A percentile compares a stretch with the other conserved stretches of the same genome.
Conservation (phyloP, 2,329 filamentous ascomycete genomes). For the Verruconis gallopava region DNA sequence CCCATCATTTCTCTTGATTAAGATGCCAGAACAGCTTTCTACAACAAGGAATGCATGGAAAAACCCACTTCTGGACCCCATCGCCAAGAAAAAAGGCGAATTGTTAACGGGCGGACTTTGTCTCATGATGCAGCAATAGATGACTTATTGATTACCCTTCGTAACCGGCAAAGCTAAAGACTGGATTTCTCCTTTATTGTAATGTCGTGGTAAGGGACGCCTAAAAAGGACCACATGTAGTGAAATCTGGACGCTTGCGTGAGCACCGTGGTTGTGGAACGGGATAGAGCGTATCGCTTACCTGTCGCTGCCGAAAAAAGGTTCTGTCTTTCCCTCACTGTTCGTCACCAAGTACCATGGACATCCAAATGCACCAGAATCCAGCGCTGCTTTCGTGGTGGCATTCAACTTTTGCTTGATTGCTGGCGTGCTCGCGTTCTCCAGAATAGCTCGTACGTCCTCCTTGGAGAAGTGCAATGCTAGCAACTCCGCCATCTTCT, state of each 20-base stretch:
- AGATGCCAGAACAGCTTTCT: too few species aligned
- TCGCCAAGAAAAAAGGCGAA: too few species aligned
- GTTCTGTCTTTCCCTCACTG: constrained; percentile 43
- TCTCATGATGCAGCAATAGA: too few species aligned
- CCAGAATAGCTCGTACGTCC: constrained; percentile 44
- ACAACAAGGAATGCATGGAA: too few species aligned
- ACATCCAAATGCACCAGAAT: constrained; percentile 58
- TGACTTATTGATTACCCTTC: background rate
- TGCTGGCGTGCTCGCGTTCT: constrained; percentile 36
- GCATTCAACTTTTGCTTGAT: constrained; percentile 42
- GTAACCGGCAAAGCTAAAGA: background rate
- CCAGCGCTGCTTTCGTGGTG: constrained; percentile 48
- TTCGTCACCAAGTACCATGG: constrained; percentile 64
- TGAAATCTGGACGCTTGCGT: constrained; percentile 38
- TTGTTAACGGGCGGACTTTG: too few species aligned
- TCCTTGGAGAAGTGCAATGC: constrained; percentile 34
- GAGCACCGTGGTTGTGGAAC: background rate
- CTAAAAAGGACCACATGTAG: constrained; percentile 55
- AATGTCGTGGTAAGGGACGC: constrained; percentile 45
- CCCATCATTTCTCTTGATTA: too few species aligned
- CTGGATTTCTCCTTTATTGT: constrained; percentile 23
- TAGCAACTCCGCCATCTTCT: constrained; percentile 35
- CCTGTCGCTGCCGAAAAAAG: constrained; percentile 69
- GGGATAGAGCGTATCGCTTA: constrained; percentile 18
- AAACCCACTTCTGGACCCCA: too few species aligned